Percentiles rank a stretch among this genome's conserved stretches.
phyloP scores from a whole-genome alignment of 805 yeast genomes.

The Lachancea sp. region DNA sequence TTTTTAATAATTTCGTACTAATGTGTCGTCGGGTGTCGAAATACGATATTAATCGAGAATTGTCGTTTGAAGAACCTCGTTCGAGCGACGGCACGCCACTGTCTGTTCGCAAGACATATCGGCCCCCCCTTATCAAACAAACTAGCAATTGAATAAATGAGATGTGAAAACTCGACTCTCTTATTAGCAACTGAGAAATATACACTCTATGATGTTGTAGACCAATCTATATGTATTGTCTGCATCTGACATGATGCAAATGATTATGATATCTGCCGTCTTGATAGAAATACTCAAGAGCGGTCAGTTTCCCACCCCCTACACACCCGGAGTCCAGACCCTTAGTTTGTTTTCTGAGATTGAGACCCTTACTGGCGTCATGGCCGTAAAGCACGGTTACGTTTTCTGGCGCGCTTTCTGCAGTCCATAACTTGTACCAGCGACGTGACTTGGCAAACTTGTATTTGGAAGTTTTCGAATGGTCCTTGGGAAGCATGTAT shows the following conservation, averaged over 20 bases:
- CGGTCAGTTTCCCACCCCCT: constrained; percentile 63
- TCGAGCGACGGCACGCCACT: too few species aligned
- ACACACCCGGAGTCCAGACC: constrained; percentile 85
- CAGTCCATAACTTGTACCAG: constrained; percentile 56
- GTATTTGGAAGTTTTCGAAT: constrained; percentile 34
- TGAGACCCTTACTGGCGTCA: constrained; percentile 75
- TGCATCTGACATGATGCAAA: constrained; percentile 13
- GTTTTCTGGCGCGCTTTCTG: constrained; percentile 16
- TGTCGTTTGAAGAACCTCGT: too few species aligned
- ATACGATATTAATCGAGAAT: too few species aligned
- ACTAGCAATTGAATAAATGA: too few species aligned
- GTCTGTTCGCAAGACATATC: too few species aligned
- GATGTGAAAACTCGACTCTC: too few species aligned
- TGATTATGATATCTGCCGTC: constrained; percentile 7
- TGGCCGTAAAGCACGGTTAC: constrained; percentile 73
- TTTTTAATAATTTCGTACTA: too few species aligned
- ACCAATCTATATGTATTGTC: neutral
- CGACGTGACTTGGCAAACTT: constrained; percentile 32
- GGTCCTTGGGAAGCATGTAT: constrained; percentile 58
- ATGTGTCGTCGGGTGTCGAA: too few species aligned
- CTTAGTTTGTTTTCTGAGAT: constrained; percentile 54
- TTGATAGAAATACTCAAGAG: constrained; percentile 33
- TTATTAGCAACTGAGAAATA: too few species aligned
- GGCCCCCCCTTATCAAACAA: too few species aligned
- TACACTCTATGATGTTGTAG: too few species aligned